phyloP scores from a whole-genome alignment of 2,329 filamentous ascomycete species.

The Metarhizium anisopliae region DNA sequence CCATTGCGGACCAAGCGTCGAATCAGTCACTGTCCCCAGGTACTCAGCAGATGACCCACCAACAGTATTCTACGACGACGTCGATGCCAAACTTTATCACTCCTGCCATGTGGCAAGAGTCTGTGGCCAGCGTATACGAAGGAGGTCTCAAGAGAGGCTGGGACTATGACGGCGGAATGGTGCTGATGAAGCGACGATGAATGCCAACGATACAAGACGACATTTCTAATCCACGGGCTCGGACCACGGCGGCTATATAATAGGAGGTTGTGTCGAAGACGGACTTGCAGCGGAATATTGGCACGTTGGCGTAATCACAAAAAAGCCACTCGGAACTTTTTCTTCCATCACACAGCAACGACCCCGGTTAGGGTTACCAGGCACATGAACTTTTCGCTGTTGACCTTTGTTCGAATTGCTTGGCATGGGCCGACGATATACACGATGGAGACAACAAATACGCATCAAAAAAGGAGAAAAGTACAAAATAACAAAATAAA shows the following conservation, averaged over 20 bases:
- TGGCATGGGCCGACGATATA: background rate
- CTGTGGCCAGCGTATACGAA: constrained; percentile 60
- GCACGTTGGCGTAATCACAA: too few species aligned
- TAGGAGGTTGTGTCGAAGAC: too few species aligned
- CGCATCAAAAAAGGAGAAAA: background rate
- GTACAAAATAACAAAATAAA: background rate
- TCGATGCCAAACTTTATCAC: constrained; percentile 54
- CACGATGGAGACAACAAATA: background rate
- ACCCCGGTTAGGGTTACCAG: background rate
- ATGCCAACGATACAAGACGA: background rate
- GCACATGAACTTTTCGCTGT: background rate
- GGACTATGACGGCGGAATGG: constrained; percentile 39
- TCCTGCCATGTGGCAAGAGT: constrained; percentile 66
- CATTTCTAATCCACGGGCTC: background rate
- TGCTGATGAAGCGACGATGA: constrained; percentile 22
- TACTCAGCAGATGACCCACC: constrained; percentile 37
- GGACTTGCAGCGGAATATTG: too few species aligned
- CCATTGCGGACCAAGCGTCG: constrained; percentile 42
- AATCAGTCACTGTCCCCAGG: constrained; percentile 33
- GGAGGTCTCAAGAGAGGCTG: constrained; percentile 53
- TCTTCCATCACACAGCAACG: background rate
- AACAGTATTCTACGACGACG: constrained; percentile 43
- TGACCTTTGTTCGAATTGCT: background rate
- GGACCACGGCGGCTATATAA: background rate
- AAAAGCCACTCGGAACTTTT: background rate